Evolutionary conservation across 2,329 filamentous ascomycete species (phyloP).

Genomic region (Penicillium sp.): DNA sequence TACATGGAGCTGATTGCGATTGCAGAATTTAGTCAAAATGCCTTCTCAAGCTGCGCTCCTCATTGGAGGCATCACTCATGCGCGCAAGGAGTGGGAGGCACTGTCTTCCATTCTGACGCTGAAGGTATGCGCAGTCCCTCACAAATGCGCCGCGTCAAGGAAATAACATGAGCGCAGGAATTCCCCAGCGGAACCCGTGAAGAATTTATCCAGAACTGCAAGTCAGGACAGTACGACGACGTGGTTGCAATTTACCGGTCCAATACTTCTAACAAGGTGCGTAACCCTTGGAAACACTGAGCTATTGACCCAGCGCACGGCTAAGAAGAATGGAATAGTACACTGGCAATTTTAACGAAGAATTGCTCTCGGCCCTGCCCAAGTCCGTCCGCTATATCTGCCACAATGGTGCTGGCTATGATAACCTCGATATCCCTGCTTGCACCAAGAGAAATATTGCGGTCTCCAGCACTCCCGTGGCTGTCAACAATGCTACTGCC

Average conservation of each 20-base stretch:
- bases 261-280: constrained; percentile 57
- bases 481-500: constrained; percentile 53
- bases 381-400: constrained; percentile 54
- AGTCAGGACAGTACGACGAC: constrained; percentile 58
- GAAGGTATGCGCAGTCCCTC: constrained; percentile 37
- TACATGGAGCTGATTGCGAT: constrained; percentile 16
- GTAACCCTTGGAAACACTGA: not conserved
- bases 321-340: constrained; percentile 29
- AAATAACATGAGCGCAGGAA: constrained; percentile 45
- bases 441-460: constrained; percentile 52
- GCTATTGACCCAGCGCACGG: not conserved
- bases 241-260: constrained; percentile 62
- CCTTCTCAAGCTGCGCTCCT: constrained; percentile 46
- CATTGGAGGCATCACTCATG: constrained; percentile 50
- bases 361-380: constrained; percentile 52
- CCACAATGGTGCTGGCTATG: constrained; percentile 63
- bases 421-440: constrained; percentile 61
- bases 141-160: not conserved
- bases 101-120: constrained; percentile 46
- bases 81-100: constrained; percentile 49
- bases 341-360: constrained; percentile 54
- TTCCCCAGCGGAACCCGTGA: constrained; percentile 57
- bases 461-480: constrained; percentile 52
- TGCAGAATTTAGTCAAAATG: constrained; percentile 36
- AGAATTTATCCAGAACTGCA: constrained; percentile 60